phyloP scores from a whole-genome alignment of 371 early-diverging fungal species.

The Dichotomocladium elegans region DNA sequence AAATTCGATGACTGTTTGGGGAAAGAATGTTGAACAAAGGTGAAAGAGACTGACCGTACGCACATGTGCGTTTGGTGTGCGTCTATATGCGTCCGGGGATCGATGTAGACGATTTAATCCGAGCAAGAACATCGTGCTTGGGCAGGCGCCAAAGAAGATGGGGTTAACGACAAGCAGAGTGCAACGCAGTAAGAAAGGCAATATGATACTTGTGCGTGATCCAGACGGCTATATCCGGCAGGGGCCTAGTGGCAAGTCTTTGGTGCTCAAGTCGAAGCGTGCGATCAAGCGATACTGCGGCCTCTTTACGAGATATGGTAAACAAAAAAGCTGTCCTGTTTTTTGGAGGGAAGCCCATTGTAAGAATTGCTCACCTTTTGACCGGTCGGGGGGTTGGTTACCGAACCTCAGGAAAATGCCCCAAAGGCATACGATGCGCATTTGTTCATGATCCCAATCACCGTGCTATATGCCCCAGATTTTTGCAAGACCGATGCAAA shows the following conservation, averaged over 20 bases:
- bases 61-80: no score
- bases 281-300: slow-evolving; percentile 21
- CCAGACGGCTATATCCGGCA: slow-evolving; percentile 43
- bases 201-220: slow-evolving; percentile 30
- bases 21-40: no score
- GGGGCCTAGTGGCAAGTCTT: slow-evolving; percentile 26
- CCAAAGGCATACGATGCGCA: slow-evolving; percentile 22
- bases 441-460: slow-evolving; percentile 48
- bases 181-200: slow-evolving; percentile 36
- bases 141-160: slow-evolving; percentile 5
- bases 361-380: no score
- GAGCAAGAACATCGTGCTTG: slow-evolving; percentile 20
- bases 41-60: no score
- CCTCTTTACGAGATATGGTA: slow-evolving; percentile 41
- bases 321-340: background rate
- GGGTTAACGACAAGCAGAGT: background rate
- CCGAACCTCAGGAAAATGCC: slow-evolving; percentile 38
- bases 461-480: slow-evolving; percentile 53
- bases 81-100: background rate
- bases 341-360: background rate
- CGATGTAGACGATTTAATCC: slow-evolving; percentile 5
- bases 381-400: no score
- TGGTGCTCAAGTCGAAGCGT: slow-evolving; percentile 21
- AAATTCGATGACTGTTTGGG: no score
- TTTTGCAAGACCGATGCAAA: slow-evolving; percentile 40